Evolutionary conservation across 2,329 filamentous ascomycete species (phyloP), one percentile per base, ranked within the genome.

Genomic region (Acephala macrosclerotiorum): DNA sequence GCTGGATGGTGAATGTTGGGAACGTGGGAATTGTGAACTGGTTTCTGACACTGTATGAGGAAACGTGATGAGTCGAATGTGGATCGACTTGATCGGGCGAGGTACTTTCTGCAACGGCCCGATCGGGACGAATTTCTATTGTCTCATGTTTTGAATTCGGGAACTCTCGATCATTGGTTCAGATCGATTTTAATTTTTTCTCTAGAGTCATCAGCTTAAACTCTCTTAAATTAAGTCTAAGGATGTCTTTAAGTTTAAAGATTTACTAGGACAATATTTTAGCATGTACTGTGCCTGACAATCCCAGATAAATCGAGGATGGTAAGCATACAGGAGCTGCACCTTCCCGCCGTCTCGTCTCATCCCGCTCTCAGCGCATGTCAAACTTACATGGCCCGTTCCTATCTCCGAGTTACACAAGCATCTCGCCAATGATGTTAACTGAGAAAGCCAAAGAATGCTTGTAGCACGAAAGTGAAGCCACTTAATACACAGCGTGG

Each of bases 11-110:
- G 42, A 45, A 18, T 1, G 16, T 29, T 36, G 2, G 11, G 42
- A 33, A 35, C 14, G 22, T 36, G 25, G 20, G 22, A 55, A 42
- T 3, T 45, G 25, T 53, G 45, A 33, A 42, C 40, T 49, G 42
- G 29, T 53, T 33, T 53, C 12, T 42, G 56, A 33, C 18, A 45
- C 36, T 42, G 22, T 33, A 45, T 16, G 42, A 35, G 56, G 47
- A 45, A 42, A 59, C 60, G 35, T 60, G 56, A 60, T 47, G 12
- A 36, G 57, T 64, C 57, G 36, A 29, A 60, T 56, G 42, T 25
- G 6, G 22, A 25, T 35, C 16, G 22, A 20, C 25, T 20, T 49
- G 20, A 36, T 35, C 35, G 26, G 20, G 55, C 40, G 42, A 59
- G 20, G 6, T 60, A 42, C 45, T 55, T 63, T 20, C 18, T 53